Evolutionary conservation across 208 protist genomes (phyloP), one percentile per base, ranked within the genome.

Genomic region (Leishmania lainsoni): DNA sequence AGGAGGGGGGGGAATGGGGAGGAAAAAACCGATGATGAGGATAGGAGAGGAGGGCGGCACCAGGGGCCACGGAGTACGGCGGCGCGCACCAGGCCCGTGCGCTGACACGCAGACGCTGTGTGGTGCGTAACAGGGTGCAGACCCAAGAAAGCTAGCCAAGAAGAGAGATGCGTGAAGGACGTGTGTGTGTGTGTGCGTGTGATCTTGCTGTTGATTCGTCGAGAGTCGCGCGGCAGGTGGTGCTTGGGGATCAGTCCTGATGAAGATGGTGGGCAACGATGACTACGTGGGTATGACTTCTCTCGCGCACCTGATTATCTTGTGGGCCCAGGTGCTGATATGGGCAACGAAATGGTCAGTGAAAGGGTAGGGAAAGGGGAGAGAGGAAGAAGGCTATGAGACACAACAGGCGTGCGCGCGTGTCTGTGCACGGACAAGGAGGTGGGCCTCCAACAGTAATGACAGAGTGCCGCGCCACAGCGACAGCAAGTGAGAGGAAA

Each of bases 401-500:
- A 49, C 42, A 22, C 5, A 48, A 52, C 35, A 29, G 71, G 72
- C 10, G 74, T 20, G 17, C 35, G 39, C 39, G 65, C 20, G 39
- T 8, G 65, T 14, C 52, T 29, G 16, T 70, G 61, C 35, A 22
- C 39, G 39, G 65, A 71, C 17, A 42, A 39, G 10, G 35, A 42
- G 65, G 65, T 39, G 20, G 1, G 35, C 17, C 35, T 4, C 35
- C 35, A 8, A 48, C 65, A 26, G 75, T 32, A 51, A 51, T 4
- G 72, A 65, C 26, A 56, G 68, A 75, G 35, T 74, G 52, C 80
- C 63, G 49, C 74, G 84, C 78, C 58, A 58, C 35, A 70, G 16
- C 9, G 61, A 51, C 17, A 63, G 26, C 58, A 80, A 73, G 14
- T 54, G 4, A 76, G 42, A 79, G 26, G 51, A 9, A 75, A 35